Evolutionary conservation across 768 basidiomycete genomes (phyloP), one percentile per base, ranked within the genome.

Genomic region (Cystobasidiopsis lactophilus): DNA sequence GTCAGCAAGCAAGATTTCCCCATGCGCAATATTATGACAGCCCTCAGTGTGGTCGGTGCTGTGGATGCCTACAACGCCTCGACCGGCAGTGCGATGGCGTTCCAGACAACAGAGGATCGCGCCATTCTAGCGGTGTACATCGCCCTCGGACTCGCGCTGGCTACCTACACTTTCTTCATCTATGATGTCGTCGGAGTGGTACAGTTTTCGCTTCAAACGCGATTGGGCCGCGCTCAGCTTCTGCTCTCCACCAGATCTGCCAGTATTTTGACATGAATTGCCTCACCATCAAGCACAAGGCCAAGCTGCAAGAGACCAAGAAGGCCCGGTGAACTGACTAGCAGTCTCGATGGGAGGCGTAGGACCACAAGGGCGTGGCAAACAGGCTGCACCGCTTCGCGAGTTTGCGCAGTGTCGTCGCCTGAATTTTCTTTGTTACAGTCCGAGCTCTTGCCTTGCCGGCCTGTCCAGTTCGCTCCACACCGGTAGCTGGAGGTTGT

Each of bases 221-320:
- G 10, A 23, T 4, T 24, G 29, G 37, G 27, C 7, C 30, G 23
- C 14, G 73, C 80, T 40, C 89, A 79, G 60, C 72, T 75, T 27
- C 69, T 80, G n/a, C 85, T 89, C 52, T 85, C 89, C 60, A 68
- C 66, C 55, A 88, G 58, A 85, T 95, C 67, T 91, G 85, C 52
- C 76, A 86, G 55, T 80, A 80, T 67, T 74, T 91, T 56, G 91
- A 91, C 13, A 85, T 93, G 60, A 91, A 85, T 1, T 95, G 86
- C 69, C 86, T 93, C 63, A 85, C 82, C 16, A 88, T 83, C 70
- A 82, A 77, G 73, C 84, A 85, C 41, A 50, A 50, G 37, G 18
- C n/a, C n/a, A 19, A 16, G 19, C 53, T 33, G 33, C n/a, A 33
- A 31, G 2, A 35, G 33, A 16, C 7, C 33, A 35, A 35, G 33